Evolutionary conservation across 1,284 basidiomycete species (phyloP).

Genomic region (Afroboletus lepidellus): DNA sequence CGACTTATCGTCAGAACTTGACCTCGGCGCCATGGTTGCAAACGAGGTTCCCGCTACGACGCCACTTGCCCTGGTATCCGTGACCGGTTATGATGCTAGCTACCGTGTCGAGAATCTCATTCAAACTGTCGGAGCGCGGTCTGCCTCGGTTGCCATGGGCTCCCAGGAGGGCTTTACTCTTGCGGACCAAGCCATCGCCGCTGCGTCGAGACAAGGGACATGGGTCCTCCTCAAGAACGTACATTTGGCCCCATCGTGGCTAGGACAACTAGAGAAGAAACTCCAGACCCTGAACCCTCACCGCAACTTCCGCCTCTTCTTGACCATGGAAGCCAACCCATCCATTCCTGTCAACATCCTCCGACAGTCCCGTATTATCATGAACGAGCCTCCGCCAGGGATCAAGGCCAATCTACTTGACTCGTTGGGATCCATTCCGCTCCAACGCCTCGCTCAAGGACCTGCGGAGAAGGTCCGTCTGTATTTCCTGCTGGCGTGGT

Average conservation of each 20-base stretch:
- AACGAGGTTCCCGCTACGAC: conserved; percentile 79
- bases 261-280: conserved; percentile 93
- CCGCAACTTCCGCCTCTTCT: conserved; percentile 89
- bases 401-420: conserved; percentile 93
- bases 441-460: conserved; percentile 71
- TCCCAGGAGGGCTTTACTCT: conserved; percentile 94
- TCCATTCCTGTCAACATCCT: conserved; percentile 94
- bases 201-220: conserved; percentile 85
- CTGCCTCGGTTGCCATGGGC: conserved; percentile 94
- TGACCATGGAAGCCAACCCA: conserved; percentile 94
- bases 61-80: conserved; percentile 88
- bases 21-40: conserved; percentile 73
- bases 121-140: conserved; percentile 70
- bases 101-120: conserved; percentile 91
- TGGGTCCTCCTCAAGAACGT: conserved; percentile 98
- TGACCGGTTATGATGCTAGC: conserved; percentile 95
- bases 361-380: conserved; percentile 90
- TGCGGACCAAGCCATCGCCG: conserved; percentile 91
- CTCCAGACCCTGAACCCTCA: conserved; percentile 89
- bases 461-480: conserved; percentile 89
- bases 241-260: conserved; percentile 91
- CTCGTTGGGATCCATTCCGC: conserved; percentile 77
- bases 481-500: conserved; percentile 97
- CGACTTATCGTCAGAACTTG: conserved; percentile 78
- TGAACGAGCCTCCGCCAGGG: conserved; percentile 97